A percentile compares a stretch with the other conserved stretches of the same genome.
phyloP scores from a whole-genome alignment of 2,329 filamentous ascomycete genomes.

The Microdochium bolleyi region DNA sequence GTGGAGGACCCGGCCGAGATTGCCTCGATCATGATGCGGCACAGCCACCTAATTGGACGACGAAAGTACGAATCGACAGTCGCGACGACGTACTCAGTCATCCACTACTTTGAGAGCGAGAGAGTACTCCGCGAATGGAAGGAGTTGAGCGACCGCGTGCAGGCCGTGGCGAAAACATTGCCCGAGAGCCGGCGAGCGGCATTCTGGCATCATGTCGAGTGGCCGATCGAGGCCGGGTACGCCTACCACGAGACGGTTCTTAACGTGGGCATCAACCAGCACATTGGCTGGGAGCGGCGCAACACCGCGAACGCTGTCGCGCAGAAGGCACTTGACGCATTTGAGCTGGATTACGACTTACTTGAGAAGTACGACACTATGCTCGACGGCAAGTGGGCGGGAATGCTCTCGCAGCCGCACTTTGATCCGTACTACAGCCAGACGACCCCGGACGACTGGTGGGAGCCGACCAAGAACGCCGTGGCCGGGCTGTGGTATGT shows the following conservation, averaged over 20 bases:
- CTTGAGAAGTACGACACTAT: conserved; percentile 42
- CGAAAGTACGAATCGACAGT: conserved; percentile 55
- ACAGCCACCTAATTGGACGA: conserved; percentile 37
- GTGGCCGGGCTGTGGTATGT: conserved; percentile 44
- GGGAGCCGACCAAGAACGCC: conserved; percentile 49
- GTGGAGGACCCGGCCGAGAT: conserved; percentile 33
- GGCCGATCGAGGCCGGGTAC: conserved; percentile 49
- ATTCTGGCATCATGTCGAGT: conserved; percentile 53
- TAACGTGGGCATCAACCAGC: conserved; percentile 40
- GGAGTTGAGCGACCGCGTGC: conserved; percentile 33
- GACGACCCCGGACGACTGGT: conserved; percentile 49
- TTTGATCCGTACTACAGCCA: conserved; percentile 34
- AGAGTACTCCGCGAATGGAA: conserved; percentile 43
- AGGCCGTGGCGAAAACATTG: conserved; percentile 34
- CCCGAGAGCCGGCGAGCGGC: conserved; percentile 35
- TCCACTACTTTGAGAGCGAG: conserved; percentile 55
- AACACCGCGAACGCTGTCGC: conserved; percentile 45
- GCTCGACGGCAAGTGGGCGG: conserved; percentile 45
- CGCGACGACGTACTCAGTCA: conserved; percentile 43
- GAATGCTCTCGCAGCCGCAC: conserved; percentile 42
- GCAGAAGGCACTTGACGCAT: conserved; percentile 34
- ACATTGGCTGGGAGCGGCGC: conserved; percentile 47
- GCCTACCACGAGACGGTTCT: conserved; percentile 40
- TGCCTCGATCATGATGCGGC: conserved; percentile 41
- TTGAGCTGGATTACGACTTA: conserved; percentile 41